Base-by-base conservation (phyloP, 2,329 filamentous ascomycete species). In the Remersonia thermophila region DNA sequence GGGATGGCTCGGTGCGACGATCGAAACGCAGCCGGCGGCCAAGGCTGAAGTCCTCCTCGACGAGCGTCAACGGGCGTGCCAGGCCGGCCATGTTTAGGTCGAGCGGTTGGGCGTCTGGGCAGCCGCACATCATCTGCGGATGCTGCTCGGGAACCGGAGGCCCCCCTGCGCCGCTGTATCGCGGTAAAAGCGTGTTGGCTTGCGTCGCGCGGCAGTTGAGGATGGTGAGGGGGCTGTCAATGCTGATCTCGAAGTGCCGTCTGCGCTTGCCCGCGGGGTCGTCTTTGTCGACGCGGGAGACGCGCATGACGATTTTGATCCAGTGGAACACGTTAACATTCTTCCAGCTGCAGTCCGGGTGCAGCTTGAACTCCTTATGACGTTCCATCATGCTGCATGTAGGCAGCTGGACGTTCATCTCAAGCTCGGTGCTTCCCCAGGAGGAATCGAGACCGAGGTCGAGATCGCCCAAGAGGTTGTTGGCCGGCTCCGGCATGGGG, bases 281-380 rank as follows among this genome's bases (percentile, higher is more conserved):
- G 9, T 79, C 75, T 27, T 78, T 72, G 49, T 94, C 87, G 11
- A 81, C 65, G 49, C 84, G 85, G 20, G 86, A 94, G 32, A 95
- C 78, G 35, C 87, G 80, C 76, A 95, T 83, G 42, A 94, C 85
- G 52, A 94, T 85, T 73, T 94, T 94, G 57, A 95, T 93, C 86
- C 86, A 94, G 55, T 95, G 87, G 55, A 84, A 85, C 36, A 95
- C 86, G 51, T 91, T 84, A 35, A 93, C 89, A 44, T 93, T 93
- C 52, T 85, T 82, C 67, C 89, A 94, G 39, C 85, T 93, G 37
- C 85, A 93, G 54, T 94, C 86, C 36, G 89, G 89, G 55, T 94
- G 81, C 40, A 95, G 61, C 41, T 75, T 71, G 27, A 72, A 38
- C 7, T 57, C 57, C 54, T 69, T 71, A 51, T 87, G 79, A 50